A percentile compares a stretch with the other conserved stretches of the same genome.
Evolutionary conservation across 352 stramenopile species (phyloP).

Genomic region (Phytophthora cryptogea): DNA sequence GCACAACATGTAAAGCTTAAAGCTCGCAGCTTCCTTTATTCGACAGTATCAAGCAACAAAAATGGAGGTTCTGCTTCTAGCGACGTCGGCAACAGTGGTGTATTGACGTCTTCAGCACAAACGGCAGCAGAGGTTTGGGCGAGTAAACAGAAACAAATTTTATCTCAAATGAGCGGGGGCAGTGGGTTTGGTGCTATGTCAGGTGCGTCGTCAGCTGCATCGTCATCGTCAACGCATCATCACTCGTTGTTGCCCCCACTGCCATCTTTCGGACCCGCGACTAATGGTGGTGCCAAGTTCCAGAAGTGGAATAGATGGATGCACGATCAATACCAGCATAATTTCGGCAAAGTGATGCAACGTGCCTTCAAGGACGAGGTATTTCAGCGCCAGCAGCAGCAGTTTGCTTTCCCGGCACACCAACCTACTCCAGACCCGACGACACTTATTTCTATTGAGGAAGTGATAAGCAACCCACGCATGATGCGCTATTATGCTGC

Average conservation of each 20-base stretch:
- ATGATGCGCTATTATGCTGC: constrained; percentile 86
- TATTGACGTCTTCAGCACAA: constrained; percentile 40
- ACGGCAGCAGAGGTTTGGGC: constrained; percentile 71
- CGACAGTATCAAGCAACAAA: constrained; percentile 49
- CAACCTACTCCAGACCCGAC: constrained; percentile 45
- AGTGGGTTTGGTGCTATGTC: constrained; percentile 22
- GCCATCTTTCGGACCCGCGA: constrained; percentile 33
- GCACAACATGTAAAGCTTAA: constrained; percentile 88
- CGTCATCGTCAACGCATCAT: constrained; percentile 28
- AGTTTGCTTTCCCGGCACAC: constrained; percentile 36
- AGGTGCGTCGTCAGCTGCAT: constrained; percentile 18
- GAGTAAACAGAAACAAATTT: constrained; percentile 72
- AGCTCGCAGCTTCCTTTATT: constrained; percentile 76
- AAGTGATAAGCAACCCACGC: constrained; percentile 76
- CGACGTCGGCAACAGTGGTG: constrained; percentile 9
- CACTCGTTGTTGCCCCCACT: constrained; percentile 33
- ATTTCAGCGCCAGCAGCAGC: constrained; percentile 38
- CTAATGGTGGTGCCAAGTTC: constrained; percentile 67
- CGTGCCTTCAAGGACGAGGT: constrained; percentile 66
- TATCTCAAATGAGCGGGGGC: constrained; percentile 52
- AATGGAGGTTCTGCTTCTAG: constrained; percentile 19
- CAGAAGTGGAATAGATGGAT: constrained; percentile 88
- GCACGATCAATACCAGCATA: constrained; percentile 73
- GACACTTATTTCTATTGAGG: constrained; percentile 71
- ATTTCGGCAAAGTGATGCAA: constrained; percentile 73